Evolutionary conservation across 2,329 filamentous ascomycete species (phyloP).

Genomic region (Ophiocordyceps unilateralis): DNA sequence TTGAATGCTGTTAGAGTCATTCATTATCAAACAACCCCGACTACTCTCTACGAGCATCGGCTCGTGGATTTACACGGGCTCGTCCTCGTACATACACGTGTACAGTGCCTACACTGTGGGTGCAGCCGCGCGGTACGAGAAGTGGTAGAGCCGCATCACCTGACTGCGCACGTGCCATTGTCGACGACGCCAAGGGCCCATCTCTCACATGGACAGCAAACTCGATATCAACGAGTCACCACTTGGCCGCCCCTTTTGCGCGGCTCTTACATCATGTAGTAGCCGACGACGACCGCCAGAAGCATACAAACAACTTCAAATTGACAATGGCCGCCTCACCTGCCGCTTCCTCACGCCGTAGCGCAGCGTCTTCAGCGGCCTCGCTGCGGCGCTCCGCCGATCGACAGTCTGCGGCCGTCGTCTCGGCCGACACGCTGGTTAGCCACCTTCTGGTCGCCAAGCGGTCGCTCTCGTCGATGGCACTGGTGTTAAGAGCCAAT

Average conservation of each 20-base stretch:
- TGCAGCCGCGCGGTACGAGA: background rate
- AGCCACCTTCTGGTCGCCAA: slow-evolving; percentile 75
- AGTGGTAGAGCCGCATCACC: background rate
- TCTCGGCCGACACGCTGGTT: slow-evolving; percentile 58
- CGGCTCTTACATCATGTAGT: background rate
- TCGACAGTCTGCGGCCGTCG: slow-evolving; percentile 6
- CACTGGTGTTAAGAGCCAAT: slow-evolving; percentile 68
- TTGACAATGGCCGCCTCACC: slow-evolving; percentile 18
- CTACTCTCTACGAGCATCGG: background rate
- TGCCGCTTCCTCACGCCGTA: slow-evolving; percentile 16
- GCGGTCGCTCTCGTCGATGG: slow-evolving; percentile 69
- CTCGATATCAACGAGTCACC: too few species aligned
- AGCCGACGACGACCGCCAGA: background rate
- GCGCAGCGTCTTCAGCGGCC: slow-evolving; percentile 17
- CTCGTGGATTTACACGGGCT: too few species aligned
- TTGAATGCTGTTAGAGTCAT: too few species aligned
- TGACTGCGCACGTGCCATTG: background rate
- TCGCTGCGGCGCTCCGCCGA: slow-evolving; percentile 15
- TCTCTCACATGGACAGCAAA: too few species aligned
- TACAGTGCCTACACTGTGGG: background rate
- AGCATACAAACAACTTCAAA: background rate
- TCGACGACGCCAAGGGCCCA: background rate
- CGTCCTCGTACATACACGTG: too few species aligned
- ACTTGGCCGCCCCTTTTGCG: too few species aligned
- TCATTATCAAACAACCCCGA: too few species aligned